Evolutionary conservation across 352 stramenopile genomes (phyloP).

Genomic region (Phytophthora meadii): DNA sequence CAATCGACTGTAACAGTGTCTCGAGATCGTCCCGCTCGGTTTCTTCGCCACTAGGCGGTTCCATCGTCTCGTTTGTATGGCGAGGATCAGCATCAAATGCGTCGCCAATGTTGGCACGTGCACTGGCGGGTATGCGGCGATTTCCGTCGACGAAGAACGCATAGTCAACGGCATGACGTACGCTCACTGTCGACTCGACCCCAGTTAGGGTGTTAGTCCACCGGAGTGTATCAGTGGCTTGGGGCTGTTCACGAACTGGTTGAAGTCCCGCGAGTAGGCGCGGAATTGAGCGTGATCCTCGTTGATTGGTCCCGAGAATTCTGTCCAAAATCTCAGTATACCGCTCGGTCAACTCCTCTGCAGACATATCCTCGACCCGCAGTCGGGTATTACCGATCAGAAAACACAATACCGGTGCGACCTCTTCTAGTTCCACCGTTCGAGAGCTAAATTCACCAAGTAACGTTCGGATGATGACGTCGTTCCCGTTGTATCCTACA

Average conservation of each 20-base stretch:
- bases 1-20: not conserved
- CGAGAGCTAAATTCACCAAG: not conserved
- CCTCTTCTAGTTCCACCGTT: not conserved
- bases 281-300: constrained; percentile 4
- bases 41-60: not conserved
- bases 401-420: constrained; percentile 10
- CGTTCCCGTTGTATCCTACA: not conserved
- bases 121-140: not conserved
- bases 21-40: not conserved
- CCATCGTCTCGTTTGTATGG: no score
- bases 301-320: not conserved
- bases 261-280: not conserved
- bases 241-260: not conserved
- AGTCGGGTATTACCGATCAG: not conserved
- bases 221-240: not conserved
- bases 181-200: not conserved
- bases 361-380: not conserved
- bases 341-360: not conserved
- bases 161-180: constrained; percentile 13
- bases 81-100: no score
- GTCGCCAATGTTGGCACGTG: no score
- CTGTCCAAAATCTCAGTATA: not conserved
- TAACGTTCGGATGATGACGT: not conserved
- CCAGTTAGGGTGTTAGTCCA: constrained; percentile 4
- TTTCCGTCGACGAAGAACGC: constrained; percentile 4